phyloP scores from a whole-genome alignment of 495 filamentous ascomycete genomes.

The Neurospora sp. region DNA sequence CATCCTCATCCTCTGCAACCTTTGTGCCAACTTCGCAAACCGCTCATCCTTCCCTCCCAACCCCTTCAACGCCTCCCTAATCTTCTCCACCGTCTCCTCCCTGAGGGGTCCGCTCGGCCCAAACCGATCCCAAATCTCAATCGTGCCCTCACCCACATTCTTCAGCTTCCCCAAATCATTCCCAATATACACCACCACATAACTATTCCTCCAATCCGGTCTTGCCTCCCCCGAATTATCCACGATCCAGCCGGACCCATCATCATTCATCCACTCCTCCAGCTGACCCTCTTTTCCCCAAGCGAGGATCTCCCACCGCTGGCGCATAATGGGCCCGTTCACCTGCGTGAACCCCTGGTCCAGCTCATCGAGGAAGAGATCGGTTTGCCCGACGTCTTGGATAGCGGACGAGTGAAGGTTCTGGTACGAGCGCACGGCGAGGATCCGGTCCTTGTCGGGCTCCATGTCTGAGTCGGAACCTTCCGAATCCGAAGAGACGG shows the following conservation, averaged over 20 bases:
- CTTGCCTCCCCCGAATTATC: slow-evolving; percentile 6
- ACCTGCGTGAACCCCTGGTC: background rate
- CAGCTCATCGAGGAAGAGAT: background rate
- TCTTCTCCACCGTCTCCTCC: slow-evolving; percentile 5
- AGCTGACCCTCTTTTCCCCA: slow-evolving; percentile 13
- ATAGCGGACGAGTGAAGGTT: background rate
- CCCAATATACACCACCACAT: slow-evolving; percentile 5
- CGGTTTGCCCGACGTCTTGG: background rate
- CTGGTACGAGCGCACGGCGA: background rate
- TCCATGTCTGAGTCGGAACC: background rate
- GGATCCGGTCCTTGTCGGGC: background rate
- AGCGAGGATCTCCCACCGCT: background rate
- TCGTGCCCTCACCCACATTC: background rate
- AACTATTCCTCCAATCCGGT: slow-evolving; percentile 11
- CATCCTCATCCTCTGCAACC: background rate
- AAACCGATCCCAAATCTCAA: slow-evolving; percentile 8
- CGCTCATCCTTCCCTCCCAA: background rate
- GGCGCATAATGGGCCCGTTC: background rate
- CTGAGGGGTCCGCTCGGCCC: background rate
- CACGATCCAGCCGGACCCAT: slow-evolving; percentile 4
- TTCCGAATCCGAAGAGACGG: background rate
- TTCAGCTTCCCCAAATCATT: background rate
- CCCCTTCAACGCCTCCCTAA: slow-evolving; percentile 1
- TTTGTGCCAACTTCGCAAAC: background rate
- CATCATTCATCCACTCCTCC: slow-evolving; percentile 10